Evolutionary conservation across 1,139 yeast genomes (phyloP), one percentile per base, ranked within the genome.

Genomic region (Kluyveromyces sp.): DNA sequence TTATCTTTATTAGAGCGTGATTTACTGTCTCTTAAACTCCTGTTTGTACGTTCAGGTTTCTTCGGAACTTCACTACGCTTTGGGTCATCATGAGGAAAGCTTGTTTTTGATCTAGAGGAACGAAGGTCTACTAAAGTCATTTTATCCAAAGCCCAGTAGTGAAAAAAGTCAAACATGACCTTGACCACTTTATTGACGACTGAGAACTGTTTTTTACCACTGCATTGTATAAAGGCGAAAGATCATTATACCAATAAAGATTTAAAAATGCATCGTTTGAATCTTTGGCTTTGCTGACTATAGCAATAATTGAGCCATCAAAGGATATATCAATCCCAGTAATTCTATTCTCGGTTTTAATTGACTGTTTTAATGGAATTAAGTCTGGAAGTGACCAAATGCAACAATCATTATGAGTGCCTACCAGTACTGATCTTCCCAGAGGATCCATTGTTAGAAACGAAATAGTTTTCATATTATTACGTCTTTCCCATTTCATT

Each of bases 351-450:
- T 34, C 39, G 7, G 39, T 26, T 5, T 15, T 3, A 7, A 35
- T 26, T 7, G 39, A 29, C 7, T n/a, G 27, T 35, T 41, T 34
- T 4, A 32, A 32, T 15, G 43, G 43, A 15, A 26, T 27, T 8
- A 66, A 30, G 25, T 73, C 70, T 2, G 63, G 51, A 5, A 78
- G 61, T 39, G 71, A 70, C 87, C 89, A 84, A 8, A 81, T 45
- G 27, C 81, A 72, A n/a, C 83, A 74, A 4, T 92, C 92, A 56
- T 84, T 92, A 45, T 75, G 74, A n/a, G 84, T 72, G 0, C 88
- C 92, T 3, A 75, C 75, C 1, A 77, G 75, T 8, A 83, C 54
- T 53, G 65, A 76, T 26, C 66, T 58, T 0, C 87, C 92, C 46
- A 72, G 59, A 1, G 86, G 83, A 54, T 82, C 89, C 46, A 81